Conservation (phyloP, 495 filamentous ascomycete genomes). For the Talaromyces thailandensis region DNA sequence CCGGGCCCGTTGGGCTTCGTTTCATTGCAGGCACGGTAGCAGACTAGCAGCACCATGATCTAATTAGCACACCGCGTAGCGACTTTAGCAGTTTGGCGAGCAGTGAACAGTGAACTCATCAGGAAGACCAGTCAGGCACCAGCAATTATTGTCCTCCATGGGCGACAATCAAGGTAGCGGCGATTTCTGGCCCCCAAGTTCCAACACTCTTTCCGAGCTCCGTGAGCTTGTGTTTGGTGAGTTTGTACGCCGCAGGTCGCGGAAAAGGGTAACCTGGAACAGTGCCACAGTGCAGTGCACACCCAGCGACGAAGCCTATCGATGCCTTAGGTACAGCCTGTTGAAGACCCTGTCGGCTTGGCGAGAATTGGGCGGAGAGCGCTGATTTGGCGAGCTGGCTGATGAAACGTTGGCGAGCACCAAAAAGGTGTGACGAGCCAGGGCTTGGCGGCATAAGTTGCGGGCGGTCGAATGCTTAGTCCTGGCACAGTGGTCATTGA, state of each 20-base stretch:
- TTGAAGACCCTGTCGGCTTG: neutral
- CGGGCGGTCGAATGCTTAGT: neutral
- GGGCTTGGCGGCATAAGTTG: constrained; percentile 1
- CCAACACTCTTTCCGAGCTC: neutral
- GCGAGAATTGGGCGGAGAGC: neutral
- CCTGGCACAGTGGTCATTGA: no score
- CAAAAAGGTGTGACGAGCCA: neutral
- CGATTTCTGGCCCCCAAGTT: neutral
- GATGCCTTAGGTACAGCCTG: neutral
- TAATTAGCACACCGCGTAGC: neutral
- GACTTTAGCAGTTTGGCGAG: no score
- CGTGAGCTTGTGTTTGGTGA: neutral
- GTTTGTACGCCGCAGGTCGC: neutral
- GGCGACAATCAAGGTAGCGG: neutral
- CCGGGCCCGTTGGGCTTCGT: neutral
- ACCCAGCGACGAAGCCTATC: neutral
- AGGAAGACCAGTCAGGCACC: neutral
- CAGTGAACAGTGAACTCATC: neutral
- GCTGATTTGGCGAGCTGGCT: neutral
- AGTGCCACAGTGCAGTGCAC: neutral
- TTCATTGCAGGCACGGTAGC: neutral
- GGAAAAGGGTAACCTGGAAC: no score
- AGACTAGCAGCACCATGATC: neutral
- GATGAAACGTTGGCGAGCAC: neutral
- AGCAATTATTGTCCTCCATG: neutral